phyloP scores from a whole-genome alignment of 768 basidiomycete genomes.

The Crucibulum laeve region DNA sequence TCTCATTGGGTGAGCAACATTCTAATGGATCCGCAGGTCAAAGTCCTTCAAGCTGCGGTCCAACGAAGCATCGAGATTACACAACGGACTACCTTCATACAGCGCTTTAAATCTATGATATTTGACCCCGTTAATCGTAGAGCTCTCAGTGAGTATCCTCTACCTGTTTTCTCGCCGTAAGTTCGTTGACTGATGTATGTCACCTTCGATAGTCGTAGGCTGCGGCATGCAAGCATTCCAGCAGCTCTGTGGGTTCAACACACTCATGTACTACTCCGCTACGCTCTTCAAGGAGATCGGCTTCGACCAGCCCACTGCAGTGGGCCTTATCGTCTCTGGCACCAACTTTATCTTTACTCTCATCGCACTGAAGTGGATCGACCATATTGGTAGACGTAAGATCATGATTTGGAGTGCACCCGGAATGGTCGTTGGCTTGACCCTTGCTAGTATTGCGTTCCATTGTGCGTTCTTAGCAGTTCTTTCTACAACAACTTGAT shows the following conservation, averaged over 20 bases:
- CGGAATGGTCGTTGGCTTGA: constrained; percentile 66
- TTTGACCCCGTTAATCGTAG: constrained; percentile 57
- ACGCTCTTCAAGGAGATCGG: constrained; percentile 79
- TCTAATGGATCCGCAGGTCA: constrained; percentile 32
- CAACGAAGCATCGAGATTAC: constrained; percentile 57
- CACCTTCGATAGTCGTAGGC: constrained; percentile 48
- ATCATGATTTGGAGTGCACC: constrained; percentile 72
- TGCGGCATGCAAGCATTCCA: constrained; percentile 83
- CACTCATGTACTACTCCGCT: constrained; percentile 71
- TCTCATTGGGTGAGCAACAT: not conserved
- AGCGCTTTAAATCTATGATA: constrained; percentile 53
- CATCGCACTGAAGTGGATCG: constrained; percentile 70
- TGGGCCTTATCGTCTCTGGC: constrained; percentile 73
- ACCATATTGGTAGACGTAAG: constrained; percentile 61
- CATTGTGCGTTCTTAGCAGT: constrained; percentile 40
- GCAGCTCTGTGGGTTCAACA: constrained; percentile 83
- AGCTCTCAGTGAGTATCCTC: constrained; percentile 51
- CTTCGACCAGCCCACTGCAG: constrained; percentile 78
- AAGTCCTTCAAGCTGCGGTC: constrained; percentile 56
- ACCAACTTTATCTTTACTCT: constrained; percentile 80
- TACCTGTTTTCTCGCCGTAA: not conserved
- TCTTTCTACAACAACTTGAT: not conserved
- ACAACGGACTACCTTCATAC: constrained; percentile 54
- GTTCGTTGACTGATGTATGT: not conserved
- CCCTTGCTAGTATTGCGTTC: constrained; percentile 62